These are phyloP conservation scores for Boletus holoroseus DNA, from an alignment of 1,284 basidiomycete species.

Conservation along the genomic window DNA sequence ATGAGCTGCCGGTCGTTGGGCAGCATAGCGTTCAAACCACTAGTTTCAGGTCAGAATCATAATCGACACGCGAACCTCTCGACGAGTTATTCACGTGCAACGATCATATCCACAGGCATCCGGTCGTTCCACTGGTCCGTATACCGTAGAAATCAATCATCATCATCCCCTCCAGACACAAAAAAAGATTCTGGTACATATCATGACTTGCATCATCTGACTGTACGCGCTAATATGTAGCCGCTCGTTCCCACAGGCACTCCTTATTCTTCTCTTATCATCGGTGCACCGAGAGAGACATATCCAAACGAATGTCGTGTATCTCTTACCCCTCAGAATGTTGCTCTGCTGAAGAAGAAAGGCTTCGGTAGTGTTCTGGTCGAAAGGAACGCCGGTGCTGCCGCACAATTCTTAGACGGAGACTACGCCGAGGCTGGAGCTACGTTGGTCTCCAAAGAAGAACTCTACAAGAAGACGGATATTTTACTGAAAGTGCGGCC, in stretches of 20 bases:
- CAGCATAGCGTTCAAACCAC: slow-evolving; percentile 17
- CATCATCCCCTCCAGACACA: slow-evolving; percentile 11
- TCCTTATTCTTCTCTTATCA: slow-evolving; percentile 67
- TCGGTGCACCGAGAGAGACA: slow-evolving; percentile 72
- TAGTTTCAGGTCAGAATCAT: slow-evolving; percentile 23
- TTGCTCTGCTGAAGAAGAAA: slow-evolving; percentile 69
- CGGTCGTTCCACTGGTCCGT: slow-evolving; percentile 33
- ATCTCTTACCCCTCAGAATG: slow-evolving; percentile 73
- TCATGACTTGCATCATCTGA: not conserved
- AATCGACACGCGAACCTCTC: not conserved
- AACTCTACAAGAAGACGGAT: slow-evolving; percentile 60
- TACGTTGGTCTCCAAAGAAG: slow-evolving; percentile 58
- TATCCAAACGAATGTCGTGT: slow-evolving; percentile 75
- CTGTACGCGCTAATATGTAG: slow-evolving; percentile 2
- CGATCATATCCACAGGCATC: slow-evolving; percentile 17
- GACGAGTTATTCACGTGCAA: slow-evolving; percentile 3
- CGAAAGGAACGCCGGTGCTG: slow-evolving; percentile 63
- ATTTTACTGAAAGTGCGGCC: slow-evolving; percentile 80
- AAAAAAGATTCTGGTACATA: slow-evolving; percentile 27
- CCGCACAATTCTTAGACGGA: slow-evolving; percentile 74
- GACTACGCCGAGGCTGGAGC: slow-evolving; percentile 77
- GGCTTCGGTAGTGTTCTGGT: slow-evolving; percentile 70
- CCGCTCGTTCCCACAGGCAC: slow-evolving; percentile 38
- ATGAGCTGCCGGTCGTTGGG: slow-evolving; percentile 22
- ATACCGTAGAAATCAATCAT: slow-evolving; percentile 21